Conservation (phyloP, 2,329 filamentous ascomycete genomes). For the Colletotrichum truncatum region DNA sequence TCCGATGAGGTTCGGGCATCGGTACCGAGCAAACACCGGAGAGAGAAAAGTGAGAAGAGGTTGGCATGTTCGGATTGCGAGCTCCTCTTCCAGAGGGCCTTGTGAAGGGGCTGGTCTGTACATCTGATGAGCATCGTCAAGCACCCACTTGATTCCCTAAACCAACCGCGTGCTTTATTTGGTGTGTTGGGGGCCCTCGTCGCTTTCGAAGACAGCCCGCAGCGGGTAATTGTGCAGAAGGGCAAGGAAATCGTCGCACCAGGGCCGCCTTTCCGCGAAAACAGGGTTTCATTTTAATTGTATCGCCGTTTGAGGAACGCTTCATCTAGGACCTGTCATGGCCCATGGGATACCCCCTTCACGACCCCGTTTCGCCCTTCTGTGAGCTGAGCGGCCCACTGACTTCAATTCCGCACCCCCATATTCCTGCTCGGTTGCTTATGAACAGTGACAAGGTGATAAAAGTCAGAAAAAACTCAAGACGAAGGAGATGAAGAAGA, state of each 20-base stretch:
- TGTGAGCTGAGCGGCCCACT: background rate
- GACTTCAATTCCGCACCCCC: background rate
- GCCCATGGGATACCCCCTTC: background rate
- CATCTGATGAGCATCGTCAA: conserved; percentile 4
- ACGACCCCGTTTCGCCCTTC: background rate
- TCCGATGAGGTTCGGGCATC: conserved; percentile 6
- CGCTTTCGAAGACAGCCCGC: background rate
- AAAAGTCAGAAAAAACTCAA: too few relatives aligned
- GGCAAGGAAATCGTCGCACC: background rate
- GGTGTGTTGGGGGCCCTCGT: background rate
- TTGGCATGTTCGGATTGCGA: background rate
- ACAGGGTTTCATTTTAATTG: conserved; percentile 15
- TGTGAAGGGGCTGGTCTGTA: conserved; percentile 1
- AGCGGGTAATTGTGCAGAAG: conserved; percentile 5
- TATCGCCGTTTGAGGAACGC: background rate
- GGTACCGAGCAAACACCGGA: conserved; percentile 26
- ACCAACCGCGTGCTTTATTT: conserved; percentile 1
- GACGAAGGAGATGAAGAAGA: too few relatives aligned
- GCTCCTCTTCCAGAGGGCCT: conserved; percentile 1
- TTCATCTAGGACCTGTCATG: conserved; percentile 1
- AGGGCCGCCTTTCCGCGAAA: background rate
- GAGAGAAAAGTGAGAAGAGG: background rate
- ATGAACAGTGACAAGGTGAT: too few relatives aligned
- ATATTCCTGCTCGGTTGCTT: background rate
- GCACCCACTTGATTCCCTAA: conserved; percentile 9